These are phyloP conservation scores for Rhizopogon vulgaris DNA, from an alignment of 768 basidiomycete genomes.

Conservation along the genomic window DNA sequence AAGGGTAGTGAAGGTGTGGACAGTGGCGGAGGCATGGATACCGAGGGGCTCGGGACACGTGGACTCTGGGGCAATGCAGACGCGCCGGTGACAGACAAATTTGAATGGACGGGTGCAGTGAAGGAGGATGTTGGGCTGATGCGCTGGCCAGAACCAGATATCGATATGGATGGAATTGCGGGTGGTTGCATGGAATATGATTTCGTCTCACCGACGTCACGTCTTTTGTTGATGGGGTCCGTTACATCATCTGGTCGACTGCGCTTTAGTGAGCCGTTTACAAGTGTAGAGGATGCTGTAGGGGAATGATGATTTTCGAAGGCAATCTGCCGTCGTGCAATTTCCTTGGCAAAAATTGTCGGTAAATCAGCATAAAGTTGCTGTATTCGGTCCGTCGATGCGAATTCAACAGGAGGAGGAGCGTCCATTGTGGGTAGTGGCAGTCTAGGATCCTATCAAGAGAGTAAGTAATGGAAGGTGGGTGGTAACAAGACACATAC, in stretches of 20 bases:
- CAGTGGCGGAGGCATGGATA: constrained; percentile 21
- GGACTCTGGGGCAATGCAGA: constrained; percentile 23
- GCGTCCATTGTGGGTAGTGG: constrained; percentile 54
- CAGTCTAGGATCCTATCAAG: constrained; percentile 27
- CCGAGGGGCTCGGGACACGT: constrained; percentile 26
- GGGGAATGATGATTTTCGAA: constrained; percentile 19
- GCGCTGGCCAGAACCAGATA: constrained; percentile 9
- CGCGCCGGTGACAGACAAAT: constrained; percentile 9
- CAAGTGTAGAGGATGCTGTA: constrained; percentile 10
- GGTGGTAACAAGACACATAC: constrained; percentile 29
- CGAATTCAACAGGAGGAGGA: constrained; percentile 45
- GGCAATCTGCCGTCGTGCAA: constrained; percentile 36
- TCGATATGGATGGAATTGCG: constrained; percentile 24
- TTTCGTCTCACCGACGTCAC: constrained; percentile 64
- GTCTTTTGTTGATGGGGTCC: constrained; percentile 52
- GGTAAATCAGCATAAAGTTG: constrained; percentile 61
- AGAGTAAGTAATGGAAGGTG: constrained; percentile 1
- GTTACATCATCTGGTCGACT: constrained; percentile 49
- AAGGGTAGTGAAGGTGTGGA: constrained; percentile 25
- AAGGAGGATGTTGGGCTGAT: constrained; percentile 17
- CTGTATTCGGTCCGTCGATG: constrained; percentile 53
- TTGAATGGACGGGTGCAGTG: constrained; percentile 14
- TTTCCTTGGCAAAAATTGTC: constrained; percentile 54
- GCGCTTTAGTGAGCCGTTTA: constrained; percentile 47
- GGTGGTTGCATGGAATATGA: constrained; percentile 38